Evolutionary conservation across 2,329 filamentous ascomycete genomes (phyloP).

Genomic region (Hypoxylon sp.): DNA sequence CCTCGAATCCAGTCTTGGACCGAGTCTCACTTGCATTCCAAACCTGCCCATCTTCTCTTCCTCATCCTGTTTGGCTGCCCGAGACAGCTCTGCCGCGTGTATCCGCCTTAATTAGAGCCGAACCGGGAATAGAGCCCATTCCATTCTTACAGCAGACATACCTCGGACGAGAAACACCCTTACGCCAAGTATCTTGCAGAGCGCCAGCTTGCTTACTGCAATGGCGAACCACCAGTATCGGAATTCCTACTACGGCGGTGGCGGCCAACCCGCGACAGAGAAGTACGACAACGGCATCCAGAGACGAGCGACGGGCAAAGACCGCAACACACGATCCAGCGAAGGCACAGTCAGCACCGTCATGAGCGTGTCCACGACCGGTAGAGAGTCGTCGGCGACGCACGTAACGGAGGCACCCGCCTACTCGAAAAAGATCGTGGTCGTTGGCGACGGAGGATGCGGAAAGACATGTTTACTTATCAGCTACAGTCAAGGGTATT

Average conservation of each 20-base stretch:
- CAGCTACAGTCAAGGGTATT: conserved; percentile 98
- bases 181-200: conserved; percentile 13
- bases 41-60: conserved; percentile 7
- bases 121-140: conserved; percentile 15
- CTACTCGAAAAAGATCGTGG: conserved; percentile 99
- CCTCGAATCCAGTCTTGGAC: conserved; percentile 28
- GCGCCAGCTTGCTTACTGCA: conserved; percentile 21
- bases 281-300: conserved; percentile 52
- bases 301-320: conserved; percentile 50
- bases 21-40: conserved; percentile 44
- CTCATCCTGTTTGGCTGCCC: not conserved
- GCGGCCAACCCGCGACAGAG: conserved; percentile 47
- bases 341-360: conserved; percentile 90
- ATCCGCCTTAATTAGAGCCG: conserved; percentile 15
- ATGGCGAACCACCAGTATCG: conserved; percentile 66
- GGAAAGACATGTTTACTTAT: conserved; percentile 99
- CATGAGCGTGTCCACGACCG: conserved; percentile 73
- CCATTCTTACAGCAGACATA: conserved; percentile 12
- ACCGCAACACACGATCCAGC: conserved; percentile 72
- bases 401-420: conserved; percentile 88
- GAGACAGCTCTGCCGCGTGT: not conserved
- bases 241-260: conserved; percentile 58
- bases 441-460: conserved; percentile 96
- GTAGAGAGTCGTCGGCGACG: conserved; percentile 80
- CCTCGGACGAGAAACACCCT: conserved; percentile 21